Percentiles rank a stretch among this genome's conserved stretches.
These are phyloP conservation scores for Metschnikowia hibisci DNA, from an alignment of 805 yeast species.

Conservation along the genomic window DNA sequence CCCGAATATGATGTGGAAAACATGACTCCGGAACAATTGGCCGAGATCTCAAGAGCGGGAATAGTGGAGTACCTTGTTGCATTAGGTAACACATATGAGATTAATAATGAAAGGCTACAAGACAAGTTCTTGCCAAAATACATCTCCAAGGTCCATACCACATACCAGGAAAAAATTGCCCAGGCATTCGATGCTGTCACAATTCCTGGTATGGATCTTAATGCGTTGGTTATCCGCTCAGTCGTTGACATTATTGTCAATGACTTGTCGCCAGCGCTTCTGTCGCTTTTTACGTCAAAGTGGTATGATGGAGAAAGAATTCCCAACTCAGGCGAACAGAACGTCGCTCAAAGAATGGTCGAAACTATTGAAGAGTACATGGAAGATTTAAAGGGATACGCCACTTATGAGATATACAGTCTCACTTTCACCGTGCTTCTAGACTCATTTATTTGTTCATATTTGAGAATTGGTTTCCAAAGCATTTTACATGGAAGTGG, in stretches of 20 bases:
- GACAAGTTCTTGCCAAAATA: slow-evolving; percentile 65
- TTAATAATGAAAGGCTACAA: slow-evolving; percentile 60
- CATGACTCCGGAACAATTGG: slow-evolving; percentile 38
- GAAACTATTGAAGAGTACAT: slow-evolving; percentile 76
- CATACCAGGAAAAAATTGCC: slow-evolving; percentile 32
- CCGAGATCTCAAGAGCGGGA: slow-evolving; percentile 53
- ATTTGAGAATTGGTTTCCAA: slow-evolving; percentile 38
- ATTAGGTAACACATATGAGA: slow-evolving; percentile 81
- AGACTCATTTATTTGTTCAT: slow-evolving; percentile 36
- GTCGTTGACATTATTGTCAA: slow-evolving; percentile 67
- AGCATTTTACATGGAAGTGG: slow-evolving; percentile 41
- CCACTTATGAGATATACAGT: slow-evolving; percentile 40
- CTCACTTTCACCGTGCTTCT: slow-evolving; percentile 36
- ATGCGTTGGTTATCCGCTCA: slow-evolving; percentile 66
- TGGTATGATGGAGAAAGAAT: slow-evolving; percentile 53
- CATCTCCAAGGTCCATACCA: slow-evolving; percentile 51
- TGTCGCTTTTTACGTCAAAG: slow-evolving; percentile 56
- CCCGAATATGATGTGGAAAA: slow-evolving; percentile 31
- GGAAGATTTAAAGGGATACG: slow-evolving; percentile 53
- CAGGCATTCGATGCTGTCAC: slow-evolving; percentile 43
- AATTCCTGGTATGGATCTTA: slow-evolving; percentile 70
- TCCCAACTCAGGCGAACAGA: slow-evolving; percentile 29
- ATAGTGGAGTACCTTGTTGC: slow-evolving; percentile 78
- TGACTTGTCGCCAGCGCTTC: slow-evolving; percentile 63
- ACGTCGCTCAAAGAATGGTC: slow-evolving; percentile 55